Percentiles rank a stretch among this genome's conserved stretches.
These are phyloP conservation scores for Trifolium dubium DNA, from an alignment of 306 rosid species.

Conservation along the genomic window DNA sequence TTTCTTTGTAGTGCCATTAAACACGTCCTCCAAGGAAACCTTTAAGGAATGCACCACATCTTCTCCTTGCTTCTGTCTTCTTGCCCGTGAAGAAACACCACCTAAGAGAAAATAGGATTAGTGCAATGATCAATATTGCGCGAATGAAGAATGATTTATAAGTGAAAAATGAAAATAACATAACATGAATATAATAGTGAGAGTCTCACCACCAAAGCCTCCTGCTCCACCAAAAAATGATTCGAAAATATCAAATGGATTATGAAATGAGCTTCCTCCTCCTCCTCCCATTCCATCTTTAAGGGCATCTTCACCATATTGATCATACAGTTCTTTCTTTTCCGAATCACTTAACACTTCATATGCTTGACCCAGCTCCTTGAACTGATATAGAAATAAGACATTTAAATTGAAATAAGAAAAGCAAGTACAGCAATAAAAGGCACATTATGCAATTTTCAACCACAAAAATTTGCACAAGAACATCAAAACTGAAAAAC, in stretches of 20 bases:
- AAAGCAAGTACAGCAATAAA: not conserved
- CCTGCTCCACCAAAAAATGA: constrained; percentile 67
- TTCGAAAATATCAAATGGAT: constrained; percentile 76
- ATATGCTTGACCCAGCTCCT: constrained; percentile 81
- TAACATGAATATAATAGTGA: not conserved
- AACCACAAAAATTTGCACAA: not conserved
- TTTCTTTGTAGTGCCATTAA: constrained; percentile 73
- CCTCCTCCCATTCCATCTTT: constrained; percentile 81
- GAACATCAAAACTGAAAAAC: constrained; percentile 8
- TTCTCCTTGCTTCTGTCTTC: constrained; percentile 79
- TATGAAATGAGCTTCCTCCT: constrained; percentile 59
- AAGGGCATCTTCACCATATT: constrained; percentile 84
- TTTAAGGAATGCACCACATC: constrained; percentile 71
- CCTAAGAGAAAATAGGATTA: constrained; percentile 38
- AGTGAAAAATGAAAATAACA: constrained; percentile 16
- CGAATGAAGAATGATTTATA: constrained; percentile 17
- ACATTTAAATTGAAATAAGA: constrained; percentile 5
- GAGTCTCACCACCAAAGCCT: constrained; percentile 61
- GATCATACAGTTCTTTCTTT: constrained; percentile 73
- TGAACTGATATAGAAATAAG: constrained; percentile 55
- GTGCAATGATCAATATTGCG: constrained; percentile 11
- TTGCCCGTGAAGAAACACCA: constrained; percentile 61
- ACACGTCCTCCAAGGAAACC: constrained; percentile 84
- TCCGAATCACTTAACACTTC: constrained; percentile 78
- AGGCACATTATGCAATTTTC: not conserved